phyloP scores from a whole-genome alignment of 148 eudicot species.

The Nyssa sinensis region DNA sequence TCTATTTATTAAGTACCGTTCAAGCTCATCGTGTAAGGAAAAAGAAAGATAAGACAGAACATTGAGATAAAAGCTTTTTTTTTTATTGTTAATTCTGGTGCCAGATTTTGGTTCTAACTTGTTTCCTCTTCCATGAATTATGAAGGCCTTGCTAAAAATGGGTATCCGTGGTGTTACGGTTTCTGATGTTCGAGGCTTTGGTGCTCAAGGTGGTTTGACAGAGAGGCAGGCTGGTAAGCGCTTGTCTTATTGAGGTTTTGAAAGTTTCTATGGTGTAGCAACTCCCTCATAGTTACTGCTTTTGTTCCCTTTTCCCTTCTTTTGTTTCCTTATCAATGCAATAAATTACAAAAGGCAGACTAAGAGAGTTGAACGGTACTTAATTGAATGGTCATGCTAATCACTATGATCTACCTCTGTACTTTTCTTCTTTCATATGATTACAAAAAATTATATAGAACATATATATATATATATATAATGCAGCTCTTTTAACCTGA shows the following conservation, averaged over 20 bases:
- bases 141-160: conserved; percentile 71
- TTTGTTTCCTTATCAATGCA: neutral
- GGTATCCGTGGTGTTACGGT: conserved; percentile 90
- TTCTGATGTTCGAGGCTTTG: conserved; percentile 91
- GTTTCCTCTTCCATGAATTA: conserved; percentile 16
- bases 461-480: too few species aligned
- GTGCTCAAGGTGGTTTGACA: conserved; percentile 80
- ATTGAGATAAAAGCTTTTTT: neutral
- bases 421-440: neutral
- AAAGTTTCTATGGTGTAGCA: too few species aligned
- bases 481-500: too few species aligned
- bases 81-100: neutral
- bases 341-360: neutral
- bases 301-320: neutral
- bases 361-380: too few species aligned
- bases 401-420: neutral
- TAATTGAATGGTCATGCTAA: too few species aligned
- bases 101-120: neutral
- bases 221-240: conserved; percentile 82
- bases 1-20: too few species aligned
- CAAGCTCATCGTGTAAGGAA: too few species aligned
- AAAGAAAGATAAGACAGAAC: neutral
- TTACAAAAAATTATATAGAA: too few species aligned
- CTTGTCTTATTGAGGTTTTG: conserved; percentile 8
- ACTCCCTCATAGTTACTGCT: neutral